Conservation (phyloP, 108 stramenopile species). For the Ochromonas danica region DNA sequence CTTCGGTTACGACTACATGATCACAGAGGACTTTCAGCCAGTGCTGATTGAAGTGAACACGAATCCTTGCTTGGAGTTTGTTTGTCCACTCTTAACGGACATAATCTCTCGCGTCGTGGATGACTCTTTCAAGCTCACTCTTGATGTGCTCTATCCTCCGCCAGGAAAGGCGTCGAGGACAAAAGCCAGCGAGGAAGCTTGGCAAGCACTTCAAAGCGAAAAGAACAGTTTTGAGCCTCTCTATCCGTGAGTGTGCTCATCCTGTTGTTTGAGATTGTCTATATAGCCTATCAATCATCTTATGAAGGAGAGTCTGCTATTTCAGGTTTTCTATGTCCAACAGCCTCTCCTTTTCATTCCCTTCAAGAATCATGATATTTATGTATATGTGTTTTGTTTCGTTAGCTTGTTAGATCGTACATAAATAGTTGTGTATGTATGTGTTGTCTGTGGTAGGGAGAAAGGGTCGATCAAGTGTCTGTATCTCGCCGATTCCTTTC, state of each 20-base stretch:
- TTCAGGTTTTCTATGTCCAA: no score
- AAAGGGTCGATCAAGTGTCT: no score
- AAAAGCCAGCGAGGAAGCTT: conserved; percentile 11
- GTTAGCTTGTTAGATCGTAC: no score
- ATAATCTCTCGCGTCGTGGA: conserved; percentile 46
- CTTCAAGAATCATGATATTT: no score
- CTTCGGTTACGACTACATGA: conserved; percentile 59
- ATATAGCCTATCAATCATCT: no score
- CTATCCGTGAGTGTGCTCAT: background rate
- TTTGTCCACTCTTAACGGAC: conserved; percentile 52
- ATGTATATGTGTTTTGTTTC: no score
- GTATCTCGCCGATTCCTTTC: no score
- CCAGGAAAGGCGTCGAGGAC: background rate
- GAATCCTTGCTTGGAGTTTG: conserved; percentile 59
- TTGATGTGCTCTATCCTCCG: conserved; percentile 33
- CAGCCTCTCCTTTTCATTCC: no score
- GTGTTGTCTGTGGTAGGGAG: no score
- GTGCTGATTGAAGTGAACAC: conserved; percentile 55
- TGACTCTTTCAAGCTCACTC: conserved; percentile 40
- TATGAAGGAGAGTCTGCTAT: no score
- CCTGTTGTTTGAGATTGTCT: no score
- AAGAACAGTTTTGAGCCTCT: background rate
- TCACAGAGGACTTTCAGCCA: conserved; percentile 43
- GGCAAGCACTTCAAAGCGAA: background rate
- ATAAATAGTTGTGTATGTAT: no score